Percentiles rank a stretch among this genome's conserved stretches.
phyloP scores from a whole-genome alignment of 1,284 basidiomycete genomes.

The Sutorius eximius region DNA sequence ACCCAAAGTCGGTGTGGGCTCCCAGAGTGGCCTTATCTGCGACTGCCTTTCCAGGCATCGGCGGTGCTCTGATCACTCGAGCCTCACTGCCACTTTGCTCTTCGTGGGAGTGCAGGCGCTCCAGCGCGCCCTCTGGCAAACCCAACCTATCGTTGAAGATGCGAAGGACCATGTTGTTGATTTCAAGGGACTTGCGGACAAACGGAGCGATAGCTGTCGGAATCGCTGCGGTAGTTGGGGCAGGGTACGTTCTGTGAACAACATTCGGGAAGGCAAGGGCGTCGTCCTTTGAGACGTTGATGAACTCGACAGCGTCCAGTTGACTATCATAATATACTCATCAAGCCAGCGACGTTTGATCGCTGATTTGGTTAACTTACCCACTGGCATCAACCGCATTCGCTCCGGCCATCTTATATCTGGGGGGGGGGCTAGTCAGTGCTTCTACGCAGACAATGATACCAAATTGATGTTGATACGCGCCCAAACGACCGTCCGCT shows the following conservation, averaged over 20 bases:
- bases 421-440: slow-evolving; percentile 26
- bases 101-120: slow-evolving; percentile 44
- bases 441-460: neutral
- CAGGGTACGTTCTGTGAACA: slow-evolving; percentile 55
- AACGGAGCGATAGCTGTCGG: slow-evolving; percentile 52
- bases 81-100: slow-evolving; percentile 61
- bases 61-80: slow-evolving; percentile 54
- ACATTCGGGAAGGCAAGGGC: slow-evolving; percentile 54
- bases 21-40: slow-evolving; percentile 43
- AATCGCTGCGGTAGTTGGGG: slow-evolving; percentile 52
- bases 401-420: slow-evolving; percentile 65
- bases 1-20: slow-evolving; percentile 60
- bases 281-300: slow-evolving; percentile 70
- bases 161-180: slow-evolving; percentile 54
- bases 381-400: slow-evolving; percentile 65
- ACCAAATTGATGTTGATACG: neutral
- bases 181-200: slow-evolving; percentile 53
- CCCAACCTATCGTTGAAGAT: slow-evolving; percentile 59
- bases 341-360: neutral
- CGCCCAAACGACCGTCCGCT: slow-evolving; percentile 63
- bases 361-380: slow-evolving; percentile 9
- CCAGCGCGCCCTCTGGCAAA: slow-evolving; percentile 51
- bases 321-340: slow-evolving; percentile 4
- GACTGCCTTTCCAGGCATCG: slow-evolving; percentile 27
- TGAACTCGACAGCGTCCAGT: slow-evolving; percentile 60